phyloP scores from a whole-genome alignment of 116 monocot genomes.

The Papilionanthe hybrid region DNA sequence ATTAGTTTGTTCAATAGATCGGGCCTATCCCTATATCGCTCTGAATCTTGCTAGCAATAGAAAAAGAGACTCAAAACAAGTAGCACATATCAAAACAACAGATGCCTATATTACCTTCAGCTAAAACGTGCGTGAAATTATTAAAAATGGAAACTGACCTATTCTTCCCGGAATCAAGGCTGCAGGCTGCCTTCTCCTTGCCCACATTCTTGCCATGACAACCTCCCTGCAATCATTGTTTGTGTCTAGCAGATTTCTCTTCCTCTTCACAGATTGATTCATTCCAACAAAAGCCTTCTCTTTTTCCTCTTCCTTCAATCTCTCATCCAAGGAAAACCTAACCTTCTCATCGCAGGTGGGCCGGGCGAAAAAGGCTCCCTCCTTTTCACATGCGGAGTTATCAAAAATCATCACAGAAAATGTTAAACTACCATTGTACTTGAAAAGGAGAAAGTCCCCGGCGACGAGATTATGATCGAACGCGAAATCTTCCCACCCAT shows the following conservation, averaged over 20 bases:
- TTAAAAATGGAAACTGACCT: not conserved
- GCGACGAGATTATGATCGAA: conserved; percentile 29
- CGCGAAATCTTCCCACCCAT: conserved; percentile 65
- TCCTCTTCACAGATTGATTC: not conserved
- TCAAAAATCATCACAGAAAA: conserved; percentile 62
- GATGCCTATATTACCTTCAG: not conserved
- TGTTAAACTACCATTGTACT: conserved; percentile 25
- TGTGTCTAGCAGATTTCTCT: not conserved
- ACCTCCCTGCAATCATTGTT: not conserved
- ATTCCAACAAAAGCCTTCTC: not conserved
- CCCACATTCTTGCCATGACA: not conserved
- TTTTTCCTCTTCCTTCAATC: not conserved
- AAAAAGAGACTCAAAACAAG: not conserved
- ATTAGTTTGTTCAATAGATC: not conserved
- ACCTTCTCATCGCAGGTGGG: conserved; percentile 7
- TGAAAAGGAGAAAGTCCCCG: conserved; percentile 65
- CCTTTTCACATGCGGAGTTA: conserved; percentile 43
- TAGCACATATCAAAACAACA: not conserved
- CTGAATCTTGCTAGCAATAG: not conserved
- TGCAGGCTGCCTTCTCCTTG: not conserved
- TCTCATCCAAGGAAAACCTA: not conserved
- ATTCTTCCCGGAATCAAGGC: not conserved
- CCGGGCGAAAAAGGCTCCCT: conserved; percentile 13
- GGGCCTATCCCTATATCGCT: not conserved
- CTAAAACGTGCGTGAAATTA: not conserved